A percentile compares a stretch with the other conserved stretches of the same genome.
Conservation (phyloP, 768 basidiomycete genomes). For the Tulasnella sp. region DNA sequence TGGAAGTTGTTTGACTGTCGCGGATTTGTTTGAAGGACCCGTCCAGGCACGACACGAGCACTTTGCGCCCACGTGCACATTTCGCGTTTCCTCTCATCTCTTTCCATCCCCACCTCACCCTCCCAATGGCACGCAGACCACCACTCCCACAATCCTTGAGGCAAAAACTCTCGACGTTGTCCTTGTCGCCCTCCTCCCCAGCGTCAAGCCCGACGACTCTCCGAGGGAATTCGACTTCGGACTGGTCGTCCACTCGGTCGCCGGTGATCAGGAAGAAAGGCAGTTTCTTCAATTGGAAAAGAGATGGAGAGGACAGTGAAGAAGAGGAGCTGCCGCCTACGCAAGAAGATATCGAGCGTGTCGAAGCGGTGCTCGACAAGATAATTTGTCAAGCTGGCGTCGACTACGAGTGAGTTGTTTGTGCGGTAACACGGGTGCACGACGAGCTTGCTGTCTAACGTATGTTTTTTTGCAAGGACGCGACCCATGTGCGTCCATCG, state of each 20-base stretch:
- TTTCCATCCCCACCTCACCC: background rate
- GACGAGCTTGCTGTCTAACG: background rate
- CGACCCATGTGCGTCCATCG: slow-evolving; percentile 59
- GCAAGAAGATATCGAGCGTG: slow-evolving; percentile 24
- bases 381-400: slow-evolving; percentile 84
- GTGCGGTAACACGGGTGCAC: background rate
- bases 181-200: slow-evolving; percentile 16
- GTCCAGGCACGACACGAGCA: too few relatives aligned
- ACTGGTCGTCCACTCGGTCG: background rate
- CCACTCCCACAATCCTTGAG: slow-evolving; percentile 16
- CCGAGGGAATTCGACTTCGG: slow-evolving; percentile 19
- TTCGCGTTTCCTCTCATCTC: background rate
- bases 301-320: slow-evolving; percentile 20
- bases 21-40: too few relatives aligned
- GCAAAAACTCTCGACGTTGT: slow-evolving; percentile 21
- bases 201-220: slow-evolving; percentile 11
- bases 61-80: too few relatives aligned
- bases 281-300: slow-evolving; percentile 8
- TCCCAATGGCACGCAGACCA: background rate
- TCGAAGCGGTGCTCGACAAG: slow-evolving; percentile 53
- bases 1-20: too few relatives aligned
- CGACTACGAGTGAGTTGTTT: slow-evolving; percentile 61
- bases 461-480: slow-evolving; percentile 39
- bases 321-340: slow-evolving; percentile 22
- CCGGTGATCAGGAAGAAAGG: slow-evolving; percentile 5